Conservation (phyloP, 352 stramenopile species). For the Phytopythium delawarense region DNA sequence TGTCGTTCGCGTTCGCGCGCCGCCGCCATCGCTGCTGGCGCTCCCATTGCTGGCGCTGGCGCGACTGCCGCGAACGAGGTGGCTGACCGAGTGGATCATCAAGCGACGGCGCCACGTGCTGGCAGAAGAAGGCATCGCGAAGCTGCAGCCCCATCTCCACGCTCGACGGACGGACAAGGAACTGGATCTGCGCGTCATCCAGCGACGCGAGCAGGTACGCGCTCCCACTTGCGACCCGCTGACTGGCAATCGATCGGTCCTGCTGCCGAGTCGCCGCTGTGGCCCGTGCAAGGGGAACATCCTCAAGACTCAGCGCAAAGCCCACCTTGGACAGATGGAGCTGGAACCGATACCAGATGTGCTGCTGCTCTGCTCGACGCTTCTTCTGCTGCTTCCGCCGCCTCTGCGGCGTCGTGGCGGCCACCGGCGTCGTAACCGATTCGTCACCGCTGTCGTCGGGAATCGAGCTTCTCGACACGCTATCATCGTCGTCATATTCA, state of each 20-base stretch:
- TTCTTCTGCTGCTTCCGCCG: constrained; percentile 12
- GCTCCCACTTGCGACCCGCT: constrained; percentile 7
- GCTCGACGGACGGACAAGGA: constrained; percentile 59
- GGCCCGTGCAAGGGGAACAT: constrained; percentile 12
- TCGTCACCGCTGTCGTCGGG: constrained; percentile 6
- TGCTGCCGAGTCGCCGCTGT: neutral
- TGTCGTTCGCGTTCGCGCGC: constrained; percentile 12
- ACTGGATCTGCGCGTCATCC: constrained; percentile 66
- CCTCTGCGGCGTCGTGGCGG: constrained; percentile 14
- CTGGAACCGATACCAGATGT: constrained; percentile 81
- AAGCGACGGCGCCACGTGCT: constrained; percentile 18
- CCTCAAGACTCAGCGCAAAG: constrained; percentile 48
- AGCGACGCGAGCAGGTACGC: constrained; percentile 44
- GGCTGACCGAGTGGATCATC: constrained; percentile 9
- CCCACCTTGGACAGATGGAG: constrained; percentile 48
- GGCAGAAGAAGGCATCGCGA: constrained; percentile 62
- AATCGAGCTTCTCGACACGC: constrained; percentile 13
- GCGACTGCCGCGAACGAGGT: neutral
- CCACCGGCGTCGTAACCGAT: neutral
- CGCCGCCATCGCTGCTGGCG: constrained; percentile 11
- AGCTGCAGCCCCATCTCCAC: constrained; percentile 68
- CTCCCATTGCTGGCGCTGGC: constrained; percentile 6
- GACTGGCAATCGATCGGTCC: neutral
- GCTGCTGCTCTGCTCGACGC: constrained; percentile 36
- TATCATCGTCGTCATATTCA: constrained; percentile 10